Evolutionary conservation across 305 asterid species (phyloP).

Genomic region (Fraxinus nigra): DNA sequence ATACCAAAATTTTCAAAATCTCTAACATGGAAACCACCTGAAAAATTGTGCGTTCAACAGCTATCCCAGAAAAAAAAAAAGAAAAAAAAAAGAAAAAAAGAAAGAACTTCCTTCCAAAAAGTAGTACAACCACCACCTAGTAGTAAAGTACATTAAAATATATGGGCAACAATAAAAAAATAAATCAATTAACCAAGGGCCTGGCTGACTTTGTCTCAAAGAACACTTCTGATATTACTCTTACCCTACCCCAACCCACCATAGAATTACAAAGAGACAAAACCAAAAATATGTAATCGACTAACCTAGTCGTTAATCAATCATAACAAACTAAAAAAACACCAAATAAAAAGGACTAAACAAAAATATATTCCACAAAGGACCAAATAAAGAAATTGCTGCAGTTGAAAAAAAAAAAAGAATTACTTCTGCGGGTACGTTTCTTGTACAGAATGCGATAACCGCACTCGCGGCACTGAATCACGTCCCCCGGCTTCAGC

Average conservation of each 20-base stretch:
- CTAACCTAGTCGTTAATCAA: not conserved
- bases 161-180: not conserved
- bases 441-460: conserved; percentile 93
- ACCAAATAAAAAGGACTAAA: not conserved
- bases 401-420: not conserved
- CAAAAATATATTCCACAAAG: not conserved
- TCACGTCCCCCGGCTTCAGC: conserved; percentile 77
- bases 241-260: not conserved
- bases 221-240: not conserved
- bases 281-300: not conserved
- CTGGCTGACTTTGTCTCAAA: not conserved
- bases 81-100: not conserved
- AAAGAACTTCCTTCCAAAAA: not conserved
- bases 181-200: not conserved
- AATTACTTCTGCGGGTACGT: conserved; percentile 79
- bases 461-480: conserved; percentile 90
- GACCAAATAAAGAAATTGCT: not conserved
- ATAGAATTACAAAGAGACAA: not conserved
- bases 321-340: not conserved
- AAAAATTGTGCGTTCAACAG: not conserved
- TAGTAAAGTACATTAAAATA: not conserved
- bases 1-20: not conserved
- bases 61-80: not conserved
- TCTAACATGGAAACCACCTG: not conserved
- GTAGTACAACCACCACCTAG: not conserved